Base-by-base conservation (phyloP, 2,329 filamentous ascomycete genomes). In the Aureobasidium sp. region DNA sequence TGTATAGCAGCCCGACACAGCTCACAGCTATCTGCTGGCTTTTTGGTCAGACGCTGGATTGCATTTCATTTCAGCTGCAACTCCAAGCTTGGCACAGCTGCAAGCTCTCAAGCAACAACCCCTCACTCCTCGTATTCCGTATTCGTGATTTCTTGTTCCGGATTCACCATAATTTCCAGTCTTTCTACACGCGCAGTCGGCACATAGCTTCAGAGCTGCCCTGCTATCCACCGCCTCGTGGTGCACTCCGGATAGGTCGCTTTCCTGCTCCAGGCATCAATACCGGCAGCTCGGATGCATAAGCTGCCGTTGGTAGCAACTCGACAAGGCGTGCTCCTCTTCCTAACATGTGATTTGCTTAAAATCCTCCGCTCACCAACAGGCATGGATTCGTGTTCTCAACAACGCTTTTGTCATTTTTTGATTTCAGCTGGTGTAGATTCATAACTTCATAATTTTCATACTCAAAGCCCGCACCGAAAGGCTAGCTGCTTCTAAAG, bases 401-500 rank as follows among this genome's bases (percentile, higher is more conserved):
- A 51, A 27, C n/a, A 8, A 36, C 21, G 9, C 3, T 27, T 3
- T 49, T 13, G n/a, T 49, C 25, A n/a, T 51, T 5, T 13, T 13
- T 32, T 51, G 21, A 8, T 37, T 25, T 8, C n/a, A 51, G 34
- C 49, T 51, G 34, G 34, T 51, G 27, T 39, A 11, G 5, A 32
- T 41, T 47, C 54, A 29, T 48, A n/a, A 48, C 25, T 59, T 48
- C 44, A 14, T 48, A 47, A 25, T 36, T 45, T 34, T n/a, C n/a
- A 36, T 21, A 34, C 30, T 30, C 30, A 30, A 30, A 30, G 30
- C 30, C 21, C 21, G 21, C 30, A 30, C 30, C 7, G 30, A 4
- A 5, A 8, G 30, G 32, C 32, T 34, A 34, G 32, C 32, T 10
- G 32, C 32, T 10, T 10, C 6, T 6, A 58, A 14, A 82, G 69